Evolutionary conservation across 805 yeast species (phyloP).

Genomic region (Metschnikowia lunata): DNA sequence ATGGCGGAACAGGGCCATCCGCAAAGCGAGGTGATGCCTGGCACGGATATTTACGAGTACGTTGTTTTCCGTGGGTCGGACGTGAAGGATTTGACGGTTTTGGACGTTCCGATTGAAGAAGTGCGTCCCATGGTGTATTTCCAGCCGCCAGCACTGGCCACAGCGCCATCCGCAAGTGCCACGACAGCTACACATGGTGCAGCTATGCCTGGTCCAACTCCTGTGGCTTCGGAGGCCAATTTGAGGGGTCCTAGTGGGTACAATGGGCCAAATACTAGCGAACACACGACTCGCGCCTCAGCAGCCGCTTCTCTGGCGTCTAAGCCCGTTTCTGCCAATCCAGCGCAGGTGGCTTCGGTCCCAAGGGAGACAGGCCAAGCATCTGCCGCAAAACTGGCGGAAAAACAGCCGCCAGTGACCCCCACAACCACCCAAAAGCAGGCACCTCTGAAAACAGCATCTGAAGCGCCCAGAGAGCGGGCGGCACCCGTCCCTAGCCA

Average conservation of each 20-base stretch:
- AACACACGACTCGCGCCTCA: slow-evolving; percentile 8
- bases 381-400: background rate
- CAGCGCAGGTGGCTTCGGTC: slow-evolving; percentile 12
- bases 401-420: background rate
- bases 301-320: background rate
- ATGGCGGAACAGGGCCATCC: slow-evolving; percentile 54
- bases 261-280: slow-evolving; percentile 1
- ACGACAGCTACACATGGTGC: slow-evolving; percentile 17
- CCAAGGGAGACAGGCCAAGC: slow-evolving; percentile 8
- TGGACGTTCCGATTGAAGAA: slow-evolving; percentile 65
- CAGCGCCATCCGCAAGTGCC: background rate
- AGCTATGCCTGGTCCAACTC: slow-evolving; percentile 20
- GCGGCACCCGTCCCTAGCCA: slow-evolving; percentile 17
- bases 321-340: slow-evolving; percentile 8
- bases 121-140: slow-evolving; percentile 45
- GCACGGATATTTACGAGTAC: slow-evolving; percentile 63
- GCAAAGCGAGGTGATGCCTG: slow-evolving; percentile 65
- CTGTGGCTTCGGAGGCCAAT: slow-evolving; percentile 9
- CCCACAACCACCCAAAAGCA: slow-evolving; percentile 1
- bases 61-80: slow-evolving; percentile 89
- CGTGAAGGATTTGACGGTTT: slow-evolving; percentile 81
- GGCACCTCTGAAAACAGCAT: slow-evolving; percentile 8
- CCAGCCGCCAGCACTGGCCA: background rate
- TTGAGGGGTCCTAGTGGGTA: background rate
- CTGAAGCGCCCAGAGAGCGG: slow-evolving; percentile 3